phyloP scores from a whole-genome alignment of 768 basidiomycete genomes.

The Filobasidium wieringae region DNA sequence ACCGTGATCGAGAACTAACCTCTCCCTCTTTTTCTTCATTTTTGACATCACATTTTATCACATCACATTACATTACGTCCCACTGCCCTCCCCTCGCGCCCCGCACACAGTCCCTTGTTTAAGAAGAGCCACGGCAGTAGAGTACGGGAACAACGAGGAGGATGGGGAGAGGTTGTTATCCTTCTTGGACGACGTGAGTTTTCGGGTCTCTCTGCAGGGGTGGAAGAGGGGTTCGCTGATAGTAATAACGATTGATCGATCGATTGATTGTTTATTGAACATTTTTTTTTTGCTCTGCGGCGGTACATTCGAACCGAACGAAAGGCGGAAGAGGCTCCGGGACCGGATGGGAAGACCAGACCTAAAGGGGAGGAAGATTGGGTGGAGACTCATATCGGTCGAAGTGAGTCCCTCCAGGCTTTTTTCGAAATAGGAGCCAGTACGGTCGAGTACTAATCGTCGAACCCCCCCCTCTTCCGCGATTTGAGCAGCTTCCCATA shows the following conservation, averaged over 20 bases:
- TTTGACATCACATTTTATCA: background rate
- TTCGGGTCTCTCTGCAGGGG: too few relatives aligned
- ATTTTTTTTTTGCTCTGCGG: too few relatives aligned
- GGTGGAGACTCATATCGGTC: conserved; percentile 94
- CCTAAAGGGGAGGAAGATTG: conserved; percentile 62
- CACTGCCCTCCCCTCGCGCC: too few relatives aligned
- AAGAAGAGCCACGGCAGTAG: conserved; percentile 77
- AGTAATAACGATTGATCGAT: too few relatives aligned
- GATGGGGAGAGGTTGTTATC: conserved; percentile 85
- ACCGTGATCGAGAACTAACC: background rate
- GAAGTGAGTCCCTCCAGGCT: conserved; percentile 34
- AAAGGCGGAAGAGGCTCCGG: conserved; percentile 38
- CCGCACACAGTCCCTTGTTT: conserved; percentile 73
- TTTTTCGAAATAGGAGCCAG: too few relatives aligned
- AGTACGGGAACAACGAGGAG: conserved; percentile 91
- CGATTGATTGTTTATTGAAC: too few relatives aligned
- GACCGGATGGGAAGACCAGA: conserved; percentile 27
- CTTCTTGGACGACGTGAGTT: conserved; percentile 47
- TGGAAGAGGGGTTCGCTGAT: too few relatives aligned
- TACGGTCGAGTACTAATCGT: too few relatives aligned
- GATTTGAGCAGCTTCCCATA: conserved; percentile 1
- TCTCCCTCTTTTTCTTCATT: background rate
- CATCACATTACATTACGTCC: background rate
- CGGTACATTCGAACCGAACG: too few relatives aligned
- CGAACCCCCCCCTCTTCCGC: too few relatives aligned